phyloP scores from a whole-genome alignment of 257 asterid species.

The Ehretia macrophylla region DNA sequence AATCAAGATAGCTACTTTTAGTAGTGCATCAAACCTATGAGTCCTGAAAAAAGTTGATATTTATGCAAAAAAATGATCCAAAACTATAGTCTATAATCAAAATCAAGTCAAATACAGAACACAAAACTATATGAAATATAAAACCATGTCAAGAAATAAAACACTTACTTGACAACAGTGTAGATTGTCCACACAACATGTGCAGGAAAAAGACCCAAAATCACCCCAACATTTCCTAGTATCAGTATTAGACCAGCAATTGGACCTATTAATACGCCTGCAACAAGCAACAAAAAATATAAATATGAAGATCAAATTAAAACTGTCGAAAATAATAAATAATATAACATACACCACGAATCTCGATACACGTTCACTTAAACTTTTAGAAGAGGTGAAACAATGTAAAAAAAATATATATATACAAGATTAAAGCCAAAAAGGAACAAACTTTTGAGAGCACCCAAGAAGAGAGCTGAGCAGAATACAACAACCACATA shows the following conservation, averaged over 20 bases:
- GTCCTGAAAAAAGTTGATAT: constrained; percentile 48
- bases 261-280: constrained; percentile 87
- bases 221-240: constrained; percentile 71
- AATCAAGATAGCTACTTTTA: constrained; percentile 64
- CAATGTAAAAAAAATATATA: background rate
- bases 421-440: background rate
- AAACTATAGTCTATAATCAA: background rate
- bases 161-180: constrained; percentile 64
- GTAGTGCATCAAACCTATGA: constrained; percentile 65
- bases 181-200: constrained; percentile 83
- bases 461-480: constrained; percentile 11
- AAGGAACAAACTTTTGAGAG: constrained; percentile 10
- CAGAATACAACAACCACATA: constrained; percentile 9
- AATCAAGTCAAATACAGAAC: background rate
- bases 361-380: too few relatives aligned
- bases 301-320: too few relatives aligned
- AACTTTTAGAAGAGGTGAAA: too few relatives aligned
- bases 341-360: background rate
- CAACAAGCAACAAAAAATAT: constrained; percentile 4
- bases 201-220: constrained; percentile 82
- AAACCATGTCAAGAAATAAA: background rate
- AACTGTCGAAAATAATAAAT: constrained; percentile 4
- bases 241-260: constrained; percentile 65
- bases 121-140: constrained; percentile 2
- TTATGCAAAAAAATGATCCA: background rate